phyloP scores from a whole-genome alignment of 805 yeast species.

The Lipomyces japonicus region DNA sequence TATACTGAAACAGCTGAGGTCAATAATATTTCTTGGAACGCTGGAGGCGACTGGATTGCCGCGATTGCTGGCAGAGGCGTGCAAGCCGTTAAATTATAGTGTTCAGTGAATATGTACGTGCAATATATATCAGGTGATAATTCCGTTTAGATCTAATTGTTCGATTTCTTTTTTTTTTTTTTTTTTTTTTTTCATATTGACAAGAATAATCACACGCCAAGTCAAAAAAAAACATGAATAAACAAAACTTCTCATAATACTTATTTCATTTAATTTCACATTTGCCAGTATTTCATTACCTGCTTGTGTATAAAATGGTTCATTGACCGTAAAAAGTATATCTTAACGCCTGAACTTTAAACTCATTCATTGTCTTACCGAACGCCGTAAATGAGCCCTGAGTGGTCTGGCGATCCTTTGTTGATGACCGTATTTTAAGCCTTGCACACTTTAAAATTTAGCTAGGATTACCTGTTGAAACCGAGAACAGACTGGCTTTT shows the following conservation, averaged over 20 bases:
- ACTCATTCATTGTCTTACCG: background rate
- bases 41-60: conserved; percentile 77
- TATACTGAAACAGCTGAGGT: conserved; percentile 66
- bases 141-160: too few relatives aligned
- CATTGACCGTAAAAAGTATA: too few relatives aligned
- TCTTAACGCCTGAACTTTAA: too few relatives aligned
- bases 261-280: background rate
- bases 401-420: background rate
- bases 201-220: background rate
- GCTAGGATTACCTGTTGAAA: too few relatives aligned
- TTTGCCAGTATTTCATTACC: background rate
- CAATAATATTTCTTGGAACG: conserved; percentile 72
- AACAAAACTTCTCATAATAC: background rate
- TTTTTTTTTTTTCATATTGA: background rate
- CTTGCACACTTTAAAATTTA: too few relatives aligned
- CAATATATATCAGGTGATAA: too few relatives aligned
- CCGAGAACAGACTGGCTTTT: too few relatives aligned
- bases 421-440: too few relatives aligned
- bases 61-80: conserved; percentile 64
- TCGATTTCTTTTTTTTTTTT: background rate
- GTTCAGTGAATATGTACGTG: background rate
- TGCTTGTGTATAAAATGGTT: background rate
- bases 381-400: conserved; percentile 2
- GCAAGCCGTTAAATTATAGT: conserved; percentile 49
- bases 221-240: background rate